Base-by-base conservation (phyloP, 257 asterid genomes). In the Euphrasia confusa region DNA sequence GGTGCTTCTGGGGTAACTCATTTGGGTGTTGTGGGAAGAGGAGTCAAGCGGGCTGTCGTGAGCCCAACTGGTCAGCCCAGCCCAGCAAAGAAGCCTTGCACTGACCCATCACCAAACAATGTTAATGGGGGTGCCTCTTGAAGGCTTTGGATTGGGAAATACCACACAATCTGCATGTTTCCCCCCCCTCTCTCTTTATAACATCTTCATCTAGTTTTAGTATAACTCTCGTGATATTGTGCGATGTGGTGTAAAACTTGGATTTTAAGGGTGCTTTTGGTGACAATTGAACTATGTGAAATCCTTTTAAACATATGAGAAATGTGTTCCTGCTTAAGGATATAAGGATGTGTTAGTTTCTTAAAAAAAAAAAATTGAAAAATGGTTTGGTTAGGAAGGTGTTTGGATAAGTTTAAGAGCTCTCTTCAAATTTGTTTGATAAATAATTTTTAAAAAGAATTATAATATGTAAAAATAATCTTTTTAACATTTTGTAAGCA, bases 11-110 rank as follows among this genome's bases (percentile, higher is more conserved):
- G 71, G 58, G 94, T 92, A 64, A 92, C 96, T 2, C 81, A 92
- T 75, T 82, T 92, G 56, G 99, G 99, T 4, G 94, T 92, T 5
- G 99, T 92, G 67, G 99, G 99, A 73, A 80, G 99, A 77, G 99
- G 99, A 63, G 97, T 89, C 33, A 92, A 92, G 77, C 84, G 99
- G 35, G 95, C 86, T 18, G 78, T 76, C 28, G 72, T 83, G 86
- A 77, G 79, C 74, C 58, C 97, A 10, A 60, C 65, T 37, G 39
- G 75, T 3, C 81, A 75, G 62, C 69, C 88, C 58, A 67, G 70
- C 74, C 65, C 91, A 0, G 40, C 75, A 0, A 92, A 92, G 80
- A 87, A 79, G 58, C 93, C 93, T 70, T 64, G 83, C 39, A 24
- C 66, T 52, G 96, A 80, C 60, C 86, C 82, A 37, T 74, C 81